phyloP scores from a whole-genome alignment of 148 eudicot species.

The Chenopodium quinoa region DNA sequence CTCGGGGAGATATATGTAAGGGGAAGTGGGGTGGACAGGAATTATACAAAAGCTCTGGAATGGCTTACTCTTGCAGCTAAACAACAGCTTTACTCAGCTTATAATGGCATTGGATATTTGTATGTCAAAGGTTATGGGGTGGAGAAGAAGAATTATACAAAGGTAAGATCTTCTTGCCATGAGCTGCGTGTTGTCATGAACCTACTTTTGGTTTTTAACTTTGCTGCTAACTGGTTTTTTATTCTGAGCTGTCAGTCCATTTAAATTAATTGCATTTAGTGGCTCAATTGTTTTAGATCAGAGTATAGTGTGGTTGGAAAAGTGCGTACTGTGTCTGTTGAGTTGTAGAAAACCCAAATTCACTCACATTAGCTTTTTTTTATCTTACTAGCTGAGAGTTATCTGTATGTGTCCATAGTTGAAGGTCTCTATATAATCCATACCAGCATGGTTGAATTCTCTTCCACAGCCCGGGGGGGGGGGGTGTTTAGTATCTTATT shows the following conservation, averaged over 20 bases:
- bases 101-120: slow-evolving; percentile 92
- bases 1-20: slow-evolving; percentile 90
- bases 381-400: not conserved
- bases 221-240: not conserved
- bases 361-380: too few species aligned
- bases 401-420: too few species aligned
- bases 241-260: not conserved
- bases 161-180: slow-evolving; percentile 42
- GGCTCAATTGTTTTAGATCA: not conserved
- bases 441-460: not conserved
- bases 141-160: slow-evolving; percentile 79
- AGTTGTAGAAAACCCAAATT: too few species aligned
- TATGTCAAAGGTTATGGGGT: slow-evolving; percentile 96
- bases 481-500: not conserved
- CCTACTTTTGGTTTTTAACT: not conserved
- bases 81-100: slow-evolving; percentile 84
- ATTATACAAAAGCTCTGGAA: slow-evolving; percentile 78
- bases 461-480: not conserved
- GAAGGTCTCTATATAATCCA: not conserved
- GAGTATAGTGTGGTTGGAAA: too few species aligned
- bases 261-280: not conserved
- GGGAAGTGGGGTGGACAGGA: slow-evolving; percentile 85
- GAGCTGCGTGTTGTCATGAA: not conserved
- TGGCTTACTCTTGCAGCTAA: slow-evolving; percentile 87
- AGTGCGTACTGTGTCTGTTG: too few species aligned